Evolutionary conservation across 2,329 filamentous ascomycete genomes (phyloP), one percentile per base, ranked within the genome.

Genomic region (Colletotrichum agaves): DNA sequence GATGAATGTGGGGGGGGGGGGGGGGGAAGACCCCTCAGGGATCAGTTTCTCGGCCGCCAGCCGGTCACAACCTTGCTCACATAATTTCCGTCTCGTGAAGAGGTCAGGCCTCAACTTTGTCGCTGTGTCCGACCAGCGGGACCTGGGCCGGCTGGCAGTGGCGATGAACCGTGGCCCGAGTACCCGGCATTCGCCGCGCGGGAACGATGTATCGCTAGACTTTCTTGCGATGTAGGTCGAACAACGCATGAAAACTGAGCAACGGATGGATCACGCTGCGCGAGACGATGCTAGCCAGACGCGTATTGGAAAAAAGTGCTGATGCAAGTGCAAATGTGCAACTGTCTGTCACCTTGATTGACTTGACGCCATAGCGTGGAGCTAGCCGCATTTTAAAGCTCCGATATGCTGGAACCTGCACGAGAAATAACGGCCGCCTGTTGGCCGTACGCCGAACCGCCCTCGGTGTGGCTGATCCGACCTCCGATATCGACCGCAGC

Each of bases 401-500:
- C 61, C 61, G 33, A 60, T 49, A 37, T n/a, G 47, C 21, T 44
- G 59, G 37, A 35, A 17, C 49, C 37, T 55, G 59, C 47, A 12
- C 46, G 11, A 35, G 35, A 43, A 67, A 37, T 23, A n/a, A 17
- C 46, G 64, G 35, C 44, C 44, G 31, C 44, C 59, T 17, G 60
- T 58, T 63, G 64, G 60, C 58, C 64, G 64, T 59, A 63, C 52
- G 64, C 64, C 64, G 64, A 67, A 39, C 64, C 52, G 64, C 37
- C 50, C 60, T 63, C 60, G 64, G 64, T 67, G 64, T 67, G 60
- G 59, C 52, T 63, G 64, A 33, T 41, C 55, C 62, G 55, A 64
- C 53, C 61, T 68, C 65, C 65, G 65, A 68, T 68, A 68, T 68
- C 65, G 65, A 68, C 61, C 53, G 56, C 65, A 39, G 23, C 33